Base-by-base conservation (phyloP, 345 rosid species). In the Citrus reticulata region DNA sequence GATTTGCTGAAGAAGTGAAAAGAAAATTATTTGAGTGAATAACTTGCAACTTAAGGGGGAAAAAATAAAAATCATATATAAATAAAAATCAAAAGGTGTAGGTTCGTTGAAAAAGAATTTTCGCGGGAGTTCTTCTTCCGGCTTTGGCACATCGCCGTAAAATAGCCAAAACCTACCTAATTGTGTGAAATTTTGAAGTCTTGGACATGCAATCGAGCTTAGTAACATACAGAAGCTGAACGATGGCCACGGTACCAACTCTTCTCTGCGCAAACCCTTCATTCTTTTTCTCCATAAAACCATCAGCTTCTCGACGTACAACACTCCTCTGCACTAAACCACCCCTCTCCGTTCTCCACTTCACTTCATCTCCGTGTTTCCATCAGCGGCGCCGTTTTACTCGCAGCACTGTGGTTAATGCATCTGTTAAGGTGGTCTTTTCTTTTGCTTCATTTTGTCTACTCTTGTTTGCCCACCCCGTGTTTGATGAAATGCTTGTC, bases 401-500 rank as follows among this genome's bases (percentile, higher is more conserved):
- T 60, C 55, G 60, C 3, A 68, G 77, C 22, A 54, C 65, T 1
- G 80, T 46, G 20, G 74, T 68, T 29, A 79, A 80, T 46, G 90
- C 90, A 46, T 87, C 94, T 37, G 62, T 91, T 4, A 80, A 85
- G 95, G 98, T 93, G 42, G 1, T 30, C 0, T 11, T 24, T 6
- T 29, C 37, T 61, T 5, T 32, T 34, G 30, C 20, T 32, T 14
- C 37, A 6, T 39, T 61, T 69, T 65, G 29, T 49, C 13, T 7
- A 16, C 32, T 61, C 32, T 37, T 4, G 34, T 1, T 49, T 74
- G 88, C 83, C 49, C 83, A 77, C 87, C 85, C 85, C 8, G 17
- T 86, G 95, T 87, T 91, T 81, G 95, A 84, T 86, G 79, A 80
- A 79, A 81, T 88, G 90, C 77, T 77, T 79, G 46, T 68, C 5